Evolutionary conservation across 768 basidiomycete species (phyloP), one percentile per base, ranked within the genome.

Genomic region (Podaxis sp.): DNA sequence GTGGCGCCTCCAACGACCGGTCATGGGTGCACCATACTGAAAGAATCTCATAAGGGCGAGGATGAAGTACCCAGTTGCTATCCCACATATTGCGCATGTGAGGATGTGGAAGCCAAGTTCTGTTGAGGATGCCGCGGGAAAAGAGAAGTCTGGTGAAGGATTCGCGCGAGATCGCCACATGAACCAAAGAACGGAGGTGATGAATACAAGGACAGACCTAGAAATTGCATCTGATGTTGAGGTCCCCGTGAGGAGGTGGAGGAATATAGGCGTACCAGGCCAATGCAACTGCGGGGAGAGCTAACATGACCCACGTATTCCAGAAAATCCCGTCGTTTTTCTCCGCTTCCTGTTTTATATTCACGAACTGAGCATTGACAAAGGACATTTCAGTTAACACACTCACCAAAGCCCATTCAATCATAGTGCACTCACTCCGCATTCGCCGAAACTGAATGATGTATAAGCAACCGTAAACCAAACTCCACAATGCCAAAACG

Each of bases 221-320:
- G 33, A 12, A 36, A 53, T 7, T n/a, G 5, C 5, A 50, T 19
- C 11, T 43, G 17, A 41, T n/a, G 41, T 43, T 43, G 15, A 50
- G 41, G 2, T 19, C 22, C 47, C 4, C 22, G 19, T 19, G 22
- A 2, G 24, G 25, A n/a, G 29, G 15, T 13, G 17, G 4, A 13
- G 27, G 52, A 6, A 13, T 8, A 13, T 29, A 2, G 52, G 55
- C 67, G 19, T 59, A 84, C 85, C 86, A 88, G 2, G 82, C 77
- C 33, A 88, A 78, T 84, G 85, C 88, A 15, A 85, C 66, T 0
- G 79, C 82, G 0, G 87, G 87, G 75, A 85, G 79, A 0, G 86
- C 83, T 25, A 89, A 76, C 12, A 89, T 63, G 1, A 89, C 82
- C 85, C 86, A 87, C 4, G 86, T 82, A 63, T 89, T 89, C 88